Evolutionary conservation across 148 eudicot species (phyloP), one percentile per base, ranked within the genome.

Genomic region (Chenopodium album): DNA sequence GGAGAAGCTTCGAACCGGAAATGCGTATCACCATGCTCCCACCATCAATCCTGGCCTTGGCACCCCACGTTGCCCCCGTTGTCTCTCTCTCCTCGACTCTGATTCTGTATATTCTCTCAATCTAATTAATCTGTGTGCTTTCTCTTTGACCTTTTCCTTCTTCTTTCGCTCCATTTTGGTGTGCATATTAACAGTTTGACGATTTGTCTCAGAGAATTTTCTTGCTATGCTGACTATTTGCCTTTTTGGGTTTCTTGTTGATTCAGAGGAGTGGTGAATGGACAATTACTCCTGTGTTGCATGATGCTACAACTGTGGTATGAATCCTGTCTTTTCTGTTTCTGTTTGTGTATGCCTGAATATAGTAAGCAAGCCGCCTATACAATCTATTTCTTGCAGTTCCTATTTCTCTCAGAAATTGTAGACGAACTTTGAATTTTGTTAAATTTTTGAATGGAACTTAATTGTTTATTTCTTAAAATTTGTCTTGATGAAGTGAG

Each of bases 1-100:
- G 78, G 85, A 92, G 86, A 94, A 91, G 88, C 83, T 92, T 22
- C 79, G 90, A 78, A 88, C 77, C 9, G 94, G 93, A 22, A 92
- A 94, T 79, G 67, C 91, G 3, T 82, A 78, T 41, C 41, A 87
- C 79, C 86, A 92, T 76, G 98, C 90, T 67, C 98, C 98, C 68
- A 94, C 98, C 81, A 88, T 94, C 26, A 89, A 90, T 2, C 94
- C 94, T 46, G 97, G 97, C 59, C 91, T 92, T 41, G 97, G 98
- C 50, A 78, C 93, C 10, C 88, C 97, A 50, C 89, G 94, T 5
- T 92, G 96, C 85, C 98, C 94, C 26, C 95, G 98, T 19, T 92
- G 94, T 79, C 93, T 92, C 71, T 91, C 91, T 71, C 92, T 87
- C 82, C 77, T 91, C 75, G 83, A 86, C 84, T 82, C 93, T 19